Base-by-base conservation (phyloP, 2,329 filamentous ascomycete genomes). In the Scopulariopsis brevicaulis region DNA sequence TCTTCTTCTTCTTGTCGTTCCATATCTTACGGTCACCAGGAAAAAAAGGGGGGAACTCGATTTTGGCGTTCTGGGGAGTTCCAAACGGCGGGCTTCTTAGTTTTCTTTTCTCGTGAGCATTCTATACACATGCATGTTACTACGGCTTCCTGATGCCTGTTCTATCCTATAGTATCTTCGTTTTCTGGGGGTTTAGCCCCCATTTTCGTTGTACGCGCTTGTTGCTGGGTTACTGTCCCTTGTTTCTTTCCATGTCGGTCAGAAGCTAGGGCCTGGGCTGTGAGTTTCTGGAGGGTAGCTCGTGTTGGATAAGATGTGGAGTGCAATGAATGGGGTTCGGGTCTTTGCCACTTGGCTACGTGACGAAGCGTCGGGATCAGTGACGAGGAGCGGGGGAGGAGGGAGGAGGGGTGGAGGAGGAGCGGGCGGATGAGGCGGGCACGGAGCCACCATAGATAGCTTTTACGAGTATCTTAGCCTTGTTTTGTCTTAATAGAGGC, bases 41-140 rank as follows among this genome's bases (percentile, higher is more conserved):
- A 24, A 50, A 24, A 24, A 20, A 8, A 14, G 20, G n/a, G 46
- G 46, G n/a, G 28, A 40, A 37, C 43, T 20, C 56, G 55, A 54
- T 32, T 55, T 25, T 54, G 52, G 57, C 57, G 43, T 54, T 54
- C 35, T 22, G 20, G 43, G 51, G 37, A 50, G 46, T 55, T 15
- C 58, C 50, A 53, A 57, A 57, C 58, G 59, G 58, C 40, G 52
- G 53, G 46, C 11, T 24, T 50, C 46, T 56, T 54, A 58, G 53
- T 40, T 56, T 56, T 50, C 52, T 57, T 60, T 57, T 40, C 55
- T 54, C 43, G n/a, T 24, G 57, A 46, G 58, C 43, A 58, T 34
- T 43, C 28, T 35, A 32, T 46, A 56, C 55, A 55, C 55, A 58
- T 59, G 28, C 28, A 53, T 58, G 25, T 35, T 51, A 14, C 32